A percentile compares a stretch with the other conserved stretches of the same genome.
phyloP scores from a whole-genome alignment of 1,284 basidiomycete species.

The Melampsora larici-populina region DNA sequence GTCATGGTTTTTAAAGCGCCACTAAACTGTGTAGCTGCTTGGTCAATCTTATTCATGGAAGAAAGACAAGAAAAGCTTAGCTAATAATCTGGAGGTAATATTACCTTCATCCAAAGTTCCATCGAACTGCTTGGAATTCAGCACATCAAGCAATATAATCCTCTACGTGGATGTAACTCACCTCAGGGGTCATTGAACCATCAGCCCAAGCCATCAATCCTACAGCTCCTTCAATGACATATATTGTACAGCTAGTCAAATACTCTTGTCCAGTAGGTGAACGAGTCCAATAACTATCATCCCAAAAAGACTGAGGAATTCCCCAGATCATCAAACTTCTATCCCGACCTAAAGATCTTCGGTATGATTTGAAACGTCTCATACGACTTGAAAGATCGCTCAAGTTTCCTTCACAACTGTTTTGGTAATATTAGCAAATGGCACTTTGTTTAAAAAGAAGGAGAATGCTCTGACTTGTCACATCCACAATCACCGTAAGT shows the following conservation, averaged over 20 bases:
- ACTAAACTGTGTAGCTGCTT: slow-evolving; percentile 14
- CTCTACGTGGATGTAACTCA: background rate
- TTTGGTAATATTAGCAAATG: background rate
- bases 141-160: no score
- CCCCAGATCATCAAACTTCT: slow-evolving; percentile 38
- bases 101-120: no score
- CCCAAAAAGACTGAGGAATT: slow-evolving; percentile 24
- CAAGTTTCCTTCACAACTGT: slow-evolving; percentile 34
- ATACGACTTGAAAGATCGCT: slow-evolving; percentile 31
- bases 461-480: slow-evolving; percentile 15
- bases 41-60: background rate
- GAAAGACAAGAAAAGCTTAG: background rate
- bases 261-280: slow-evolving; percentile 30
- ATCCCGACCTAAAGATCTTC: slow-evolving; percentile 13
- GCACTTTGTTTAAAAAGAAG: background rate
- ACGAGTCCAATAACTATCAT: background rate
- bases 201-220: slow-evolving; percentile 39
- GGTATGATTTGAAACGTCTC: slow-evolving; percentile 13
- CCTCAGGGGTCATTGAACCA: background rate
- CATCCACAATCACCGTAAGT: slow-evolving; percentile 24
- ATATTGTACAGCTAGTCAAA: slow-evolving; percentile 33
- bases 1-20: background rate
- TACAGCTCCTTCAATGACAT: slow-evolving; percentile 42
- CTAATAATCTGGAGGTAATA: background rate
- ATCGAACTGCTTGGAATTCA: no score